phyloP scores from a whole-genome alignment of 768 basidiomycete species.

The Cyathus striatus region DNA sequence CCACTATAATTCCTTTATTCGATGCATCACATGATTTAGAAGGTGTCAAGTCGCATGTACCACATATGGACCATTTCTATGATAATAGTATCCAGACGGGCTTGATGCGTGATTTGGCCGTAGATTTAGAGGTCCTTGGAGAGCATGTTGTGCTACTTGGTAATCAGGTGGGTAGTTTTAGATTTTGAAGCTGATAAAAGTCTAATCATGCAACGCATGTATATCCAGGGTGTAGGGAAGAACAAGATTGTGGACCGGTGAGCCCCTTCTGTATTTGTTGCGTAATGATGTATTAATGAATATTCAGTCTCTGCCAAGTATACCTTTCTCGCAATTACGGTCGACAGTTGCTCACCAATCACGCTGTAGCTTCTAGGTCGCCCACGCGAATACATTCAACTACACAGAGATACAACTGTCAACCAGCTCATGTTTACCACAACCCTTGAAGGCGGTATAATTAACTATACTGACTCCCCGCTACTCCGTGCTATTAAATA shows the following conservation, averaged over 20 bases:
- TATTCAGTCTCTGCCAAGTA: conserved; percentile 50
- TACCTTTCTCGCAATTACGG: not conserved
- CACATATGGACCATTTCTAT: conserved; percentile 68
- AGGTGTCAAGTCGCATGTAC: conserved; percentile 53
- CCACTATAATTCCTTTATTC: conserved; percentile 44
- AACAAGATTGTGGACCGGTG: conserved; percentile 65
- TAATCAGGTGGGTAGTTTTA: conserved; percentile 45
- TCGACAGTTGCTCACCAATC: not conserved
- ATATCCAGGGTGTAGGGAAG: conserved; percentile 57
- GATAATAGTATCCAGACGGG: conserved; percentile 67
- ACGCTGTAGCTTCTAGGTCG: conserved; percentile 45
- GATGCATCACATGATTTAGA: conserved; percentile 43
- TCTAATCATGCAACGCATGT: not conserved
- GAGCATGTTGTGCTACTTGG: conserved; percentile 65
- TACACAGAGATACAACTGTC: conserved; percentile 67
- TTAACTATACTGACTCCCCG: conserved; percentile 62
- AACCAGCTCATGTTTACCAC: conserved; percentile 70
- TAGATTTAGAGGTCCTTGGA: conserved; percentile 55
- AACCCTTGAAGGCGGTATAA: conserved; percentile 48
- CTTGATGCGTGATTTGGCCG: conserved; percentile 59
- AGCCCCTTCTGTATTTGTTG: conserved; percentile 8
- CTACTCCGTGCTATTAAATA: conserved; percentile 56
- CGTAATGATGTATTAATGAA: not conserved
- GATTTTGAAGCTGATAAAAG: too few species aligned
- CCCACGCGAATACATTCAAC: conserved; percentile 65